Percentiles rank a stretch among this genome's conserved stretches.
Evolutionary conservation across 352 stramenopile genomes (phyloP).

Genomic region (Phytophthora chlamydospora): DNA sequence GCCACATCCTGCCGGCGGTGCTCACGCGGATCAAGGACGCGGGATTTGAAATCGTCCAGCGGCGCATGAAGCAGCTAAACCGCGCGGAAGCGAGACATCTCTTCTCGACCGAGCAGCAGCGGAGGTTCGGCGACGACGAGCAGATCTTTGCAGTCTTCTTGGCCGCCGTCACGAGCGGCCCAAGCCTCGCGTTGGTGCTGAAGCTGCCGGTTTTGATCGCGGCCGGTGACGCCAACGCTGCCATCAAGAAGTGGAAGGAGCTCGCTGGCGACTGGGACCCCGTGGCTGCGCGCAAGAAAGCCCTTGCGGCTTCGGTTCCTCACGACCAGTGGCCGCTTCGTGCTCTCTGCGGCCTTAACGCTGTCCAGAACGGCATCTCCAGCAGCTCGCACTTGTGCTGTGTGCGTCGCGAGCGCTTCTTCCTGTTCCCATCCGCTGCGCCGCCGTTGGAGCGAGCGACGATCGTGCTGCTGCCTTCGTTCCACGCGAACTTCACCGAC

Average conservation of each 20-base stretch:
- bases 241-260: conserved; percentile 36
- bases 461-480: conserved; percentile 46
- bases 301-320: conserved; percentile 36
- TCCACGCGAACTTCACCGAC: conserved; percentile 34
- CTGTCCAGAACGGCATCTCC: conserved; percentile 69
- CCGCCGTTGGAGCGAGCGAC: conserved; percentile 42
- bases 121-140: conserved; percentile 32
- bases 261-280: conserved; percentile 73
- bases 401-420: conserved; percentile 62
- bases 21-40: conserved; percentile 46
- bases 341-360: conserved; percentile 71
- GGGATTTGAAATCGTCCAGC: conserved; percentile 64
- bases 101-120: conserved; percentile 41
- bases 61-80: conserved; percentile 44
- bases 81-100: conserved; percentile 44
- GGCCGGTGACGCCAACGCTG: conserved; percentile 28
- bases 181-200: conserved; percentile 71
- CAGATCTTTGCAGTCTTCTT: conserved; percentile 51
- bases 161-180: conserved; percentile 59
- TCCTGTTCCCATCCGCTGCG: conserved; percentile 55
- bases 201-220: conserved; percentile 27
- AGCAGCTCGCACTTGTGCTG: conserved; percentile 60
- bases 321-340: conserved; percentile 65
- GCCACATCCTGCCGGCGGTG: conserved; percentile 46
- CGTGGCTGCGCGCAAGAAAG: conserved; percentile 44